Base-by-base conservation (phyloP, 1,139 yeast species). In the Diutina mesorugosa region DNA sequence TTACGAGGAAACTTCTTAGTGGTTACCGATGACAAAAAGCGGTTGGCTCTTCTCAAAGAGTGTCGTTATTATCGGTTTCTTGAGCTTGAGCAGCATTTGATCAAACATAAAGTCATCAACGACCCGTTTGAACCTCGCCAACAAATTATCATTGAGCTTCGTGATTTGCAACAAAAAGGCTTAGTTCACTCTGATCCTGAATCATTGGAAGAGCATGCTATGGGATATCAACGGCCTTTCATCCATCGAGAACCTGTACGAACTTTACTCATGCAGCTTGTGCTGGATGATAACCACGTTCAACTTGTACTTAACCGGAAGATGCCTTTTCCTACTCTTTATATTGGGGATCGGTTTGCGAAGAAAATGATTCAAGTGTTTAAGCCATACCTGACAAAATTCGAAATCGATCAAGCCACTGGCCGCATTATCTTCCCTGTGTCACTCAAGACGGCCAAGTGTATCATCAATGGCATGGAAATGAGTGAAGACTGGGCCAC, bases 21-120 rank as follows among this genome's bases (percentile, higher is more conserved):
- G 0, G 72, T 87, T 18, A 67, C 70, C 45, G 68, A 76, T 60
- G 85, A 81, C 47, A 71, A 72, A 4, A 89, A 86, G 64, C 72
- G 95, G 52, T 66, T 71, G 6, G 68, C 79, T 8, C 72, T 90
- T 58, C 67, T 85, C 6, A 73, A 74, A 56, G 97, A 90, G 65
- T 88, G 96, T 61, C 76, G 78, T 55, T 90, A 86, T 69, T 90
- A 88, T 67, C 75, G 95, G 56, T 85, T 90, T 63, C 69, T 81
- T 56, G 90, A 83, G 55, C 72, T 90, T 52, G 95, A 87, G 66
- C 96, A 90, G 69, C 71, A 77, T 59, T 68, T 90, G 47, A 67
- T 87, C n/a, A 78, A 78, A 51, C 80, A 78, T 62, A 69, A 68
- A 45, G 74, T 88, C 21, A 59, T 70, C 0, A 69, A 68, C 57